phyloP scores from a whole-genome alignment of 495 filamentous ascomycete genomes.

The Daldinia childiae region DNA sequence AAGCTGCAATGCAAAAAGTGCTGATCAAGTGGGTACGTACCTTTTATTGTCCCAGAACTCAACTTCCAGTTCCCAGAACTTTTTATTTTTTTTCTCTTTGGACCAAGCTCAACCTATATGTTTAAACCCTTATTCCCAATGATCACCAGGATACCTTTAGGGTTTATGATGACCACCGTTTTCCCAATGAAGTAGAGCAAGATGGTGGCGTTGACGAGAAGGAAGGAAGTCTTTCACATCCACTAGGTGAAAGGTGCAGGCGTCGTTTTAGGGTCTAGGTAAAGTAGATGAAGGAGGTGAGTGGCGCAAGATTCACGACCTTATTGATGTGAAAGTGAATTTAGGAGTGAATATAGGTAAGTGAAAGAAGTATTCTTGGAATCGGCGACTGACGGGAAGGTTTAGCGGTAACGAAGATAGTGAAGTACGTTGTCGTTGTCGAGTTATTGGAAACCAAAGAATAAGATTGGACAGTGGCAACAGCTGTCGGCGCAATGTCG shows the following conservation, averaged over 20 bases:
- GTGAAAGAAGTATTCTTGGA: not conserved
- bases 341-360: not conserved
- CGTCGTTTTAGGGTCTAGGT: not conserved
- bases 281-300: not conserved
- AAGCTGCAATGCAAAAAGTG: not conserved
- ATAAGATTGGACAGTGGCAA: not conserved
- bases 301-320: not conserved
- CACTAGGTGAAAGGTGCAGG: not conserved
- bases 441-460: not conserved
- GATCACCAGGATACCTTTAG: not conserved
- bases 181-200: slow-evolving; percentile 2
- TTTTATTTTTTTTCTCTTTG: not conserved
- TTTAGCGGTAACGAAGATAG: not conserved
- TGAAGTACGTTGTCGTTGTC: not conserved
- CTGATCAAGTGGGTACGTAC: not conserved
- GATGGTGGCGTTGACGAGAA: not conserved
- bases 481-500: not conserved
- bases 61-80: not conserved
- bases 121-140: not conserved
- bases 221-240: not conserved
- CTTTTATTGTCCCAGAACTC: not conserved
- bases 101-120: not conserved
- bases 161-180: not conserved
- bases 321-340: not conserved
- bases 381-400: not conserved